A percentile compares a stretch with the other conserved stretches of the same genome.
These are phyloP conservation scores for Leccinum rimulosum DNA, from an alignment of 768 basidiomycete species.

Conservation along the genomic window DNA sequence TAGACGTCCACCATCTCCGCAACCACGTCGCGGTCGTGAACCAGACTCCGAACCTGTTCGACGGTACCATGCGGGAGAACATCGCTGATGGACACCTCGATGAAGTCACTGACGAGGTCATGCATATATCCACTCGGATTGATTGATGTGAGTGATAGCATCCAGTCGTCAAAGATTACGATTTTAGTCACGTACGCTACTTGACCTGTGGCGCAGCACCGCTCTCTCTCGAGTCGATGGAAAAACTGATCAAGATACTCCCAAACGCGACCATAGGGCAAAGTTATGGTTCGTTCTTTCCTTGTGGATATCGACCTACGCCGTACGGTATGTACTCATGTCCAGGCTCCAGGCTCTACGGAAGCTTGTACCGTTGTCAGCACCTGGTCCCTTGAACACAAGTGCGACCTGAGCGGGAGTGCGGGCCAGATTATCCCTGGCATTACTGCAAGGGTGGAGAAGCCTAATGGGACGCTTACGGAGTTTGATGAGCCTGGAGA, in stretches of 20 bases:
- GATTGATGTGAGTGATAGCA: conserved; percentile 25
- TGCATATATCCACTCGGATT: neutral
- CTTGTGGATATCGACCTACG: neutral
- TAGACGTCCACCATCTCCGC: conserved; percentile 78
- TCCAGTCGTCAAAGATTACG: conserved; percentile 39
- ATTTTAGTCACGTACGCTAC: conserved; percentile 38
- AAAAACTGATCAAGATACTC: conserved; percentile 42
- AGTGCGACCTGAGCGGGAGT: conserved; percentile 50
- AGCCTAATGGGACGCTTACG: conserved; percentile 54
- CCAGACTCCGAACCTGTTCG: conserved; percentile 85
- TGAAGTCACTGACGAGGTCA: conserved; percentile 38
- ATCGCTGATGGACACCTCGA: conserved; percentile 72
- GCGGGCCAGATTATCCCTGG: conserved; percentile 61
- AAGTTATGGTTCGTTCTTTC: conserved; percentile 47
- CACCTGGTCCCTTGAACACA: conserved; percentile 42
- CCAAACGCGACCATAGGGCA: conserved; percentile 57
- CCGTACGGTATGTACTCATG: neutral
- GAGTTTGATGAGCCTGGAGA: conserved; percentile 61
- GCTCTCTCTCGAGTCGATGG: conserved; percentile 49
- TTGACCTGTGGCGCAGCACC: conserved; percentile 56
- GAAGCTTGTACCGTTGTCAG: conserved; percentile 58
- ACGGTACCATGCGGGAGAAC: conserved; percentile 82
- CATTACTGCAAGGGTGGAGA: conserved; percentile 52
- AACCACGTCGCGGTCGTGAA: conserved; percentile 31
- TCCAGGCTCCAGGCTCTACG: conserved; percentile 48